Evolutionary conservation across 2,329 filamentous ascomycete genomes (phyloP), one percentile per base, ranked within the genome.

Genomic region (Pseudovirgaria hyperparasitica): DNA sequence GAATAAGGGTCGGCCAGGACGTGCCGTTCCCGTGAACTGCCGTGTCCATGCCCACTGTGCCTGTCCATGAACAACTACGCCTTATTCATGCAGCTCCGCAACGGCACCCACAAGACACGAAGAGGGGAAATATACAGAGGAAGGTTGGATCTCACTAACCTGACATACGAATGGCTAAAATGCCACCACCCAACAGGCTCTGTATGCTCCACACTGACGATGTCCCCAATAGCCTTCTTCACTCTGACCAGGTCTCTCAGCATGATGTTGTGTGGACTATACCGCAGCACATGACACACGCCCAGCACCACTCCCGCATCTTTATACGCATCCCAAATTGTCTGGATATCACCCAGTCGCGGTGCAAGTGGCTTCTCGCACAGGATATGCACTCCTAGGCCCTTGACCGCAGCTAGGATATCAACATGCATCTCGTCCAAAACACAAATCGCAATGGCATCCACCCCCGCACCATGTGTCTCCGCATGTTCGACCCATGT

Each of bases 181-280:
- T 96, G 90, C 82, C 85, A 96, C 76, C 80, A 92, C 1, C 90
- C 90, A 1, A 98, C 77, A 0, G 90, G 90, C 52, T 96, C 90
- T 0, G 82, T 90, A 54, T 96, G 90, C 36, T 92, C 81, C 20
- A 93, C 66, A 20, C 80, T 87, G 27, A 92, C 61, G 16, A 94
- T 63, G 29, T 94, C 80, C 5, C 90, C 90, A 44, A 98, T 77
- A 9, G 76, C 70, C 9, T 67, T 66, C 27, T 92, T 72, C 37
- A 79, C 67, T 1, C 85, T 65, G 5, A 96, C 63, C 10, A 96
- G 59, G 46, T 78, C 75, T 26, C 85, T 73, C 16, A 98, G 64
- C 30, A 87, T 59, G 53, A 84, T 78, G 48, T 96, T 96, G 53
- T 94, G 86, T 7, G 86, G 86, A 42, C 78, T 92, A 54, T 96